Conservation (phyloP, 1,139 yeast genomes). For the Candida pseudoviswanathii region DNA sequence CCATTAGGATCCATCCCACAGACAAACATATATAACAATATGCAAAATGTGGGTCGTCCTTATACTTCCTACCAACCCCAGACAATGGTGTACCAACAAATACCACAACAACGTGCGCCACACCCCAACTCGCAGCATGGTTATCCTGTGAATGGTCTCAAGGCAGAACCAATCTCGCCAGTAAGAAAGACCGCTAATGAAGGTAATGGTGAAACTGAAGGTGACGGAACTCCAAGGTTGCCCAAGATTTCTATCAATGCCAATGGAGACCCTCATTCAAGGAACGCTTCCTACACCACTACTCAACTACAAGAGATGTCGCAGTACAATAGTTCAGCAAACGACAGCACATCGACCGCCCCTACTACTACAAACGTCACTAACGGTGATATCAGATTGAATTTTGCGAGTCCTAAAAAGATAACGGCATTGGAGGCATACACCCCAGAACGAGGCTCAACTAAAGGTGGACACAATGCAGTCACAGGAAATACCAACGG, state of each 20-base stretch:
- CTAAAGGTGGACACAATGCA: background rate
- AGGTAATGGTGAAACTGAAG: slow-evolving; percentile 10
- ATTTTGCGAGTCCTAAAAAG: slow-evolving; percentile 55
- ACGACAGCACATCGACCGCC: slow-evolving; percentile 7
- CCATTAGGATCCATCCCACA: slow-evolving; percentile 25
- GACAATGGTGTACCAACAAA: slow-evolving; percentile 7
- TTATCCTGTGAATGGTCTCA: slow-evolving; percentile 4
- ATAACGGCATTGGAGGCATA: slow-evolving; percentile 74
- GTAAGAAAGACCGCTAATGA: slow-evolving; percentile 23
- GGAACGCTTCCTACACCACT: slow-evolving; percentile 17
- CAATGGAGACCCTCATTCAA: slow-evolving; percentile 10
- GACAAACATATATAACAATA: slow-evolving; percentile 22
- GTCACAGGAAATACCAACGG: slow-evolving; percentile 6
- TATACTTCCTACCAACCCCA: slow-evolving; percentile 14
- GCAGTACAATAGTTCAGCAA: slow-evolving; percentile 5
- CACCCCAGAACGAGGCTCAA: slow-evolving; percentile 76
- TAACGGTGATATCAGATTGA: slow-evolving; percentile 35
- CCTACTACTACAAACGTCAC: slow-evolving; percentile 7
- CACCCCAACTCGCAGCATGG: slow-evolving; percentile 18
- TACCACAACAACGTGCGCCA: slow-evolving; percentile 23
- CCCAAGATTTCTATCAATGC: slow-evolving; percentile 28
- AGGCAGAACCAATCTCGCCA: slow-evolving; percentile 37
- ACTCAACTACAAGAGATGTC: slow-evolving; percentile 9
- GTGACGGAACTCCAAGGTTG: slow-evolving; percentile 35
- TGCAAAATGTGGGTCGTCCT: slow-evolving; percentile 9